These are phyloP conservation scores for Malassezia vespertilionis DNA, from an alignment of 1,284 basidiomycete genomes.

Conservation along the genomic window DNA sequence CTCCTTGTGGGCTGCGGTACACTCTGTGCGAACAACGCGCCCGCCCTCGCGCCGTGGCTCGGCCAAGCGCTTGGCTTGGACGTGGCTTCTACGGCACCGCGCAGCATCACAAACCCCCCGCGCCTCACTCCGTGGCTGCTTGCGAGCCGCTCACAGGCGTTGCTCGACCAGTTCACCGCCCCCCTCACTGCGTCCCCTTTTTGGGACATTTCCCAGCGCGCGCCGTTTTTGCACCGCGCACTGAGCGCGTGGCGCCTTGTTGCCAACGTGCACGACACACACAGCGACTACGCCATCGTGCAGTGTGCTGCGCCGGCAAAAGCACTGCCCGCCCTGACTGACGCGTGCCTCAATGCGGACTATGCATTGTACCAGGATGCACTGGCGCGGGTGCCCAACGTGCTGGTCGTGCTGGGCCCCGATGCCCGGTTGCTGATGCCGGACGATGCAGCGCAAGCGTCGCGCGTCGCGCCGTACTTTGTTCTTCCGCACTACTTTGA, in stretches of 20 bases:
- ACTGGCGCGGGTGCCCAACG: not conserved
- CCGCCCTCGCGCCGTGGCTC: not conserved
- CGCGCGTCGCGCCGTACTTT: conserved; percentile 1
- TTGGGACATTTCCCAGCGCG: not conserved
- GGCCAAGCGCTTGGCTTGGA: not conserved
- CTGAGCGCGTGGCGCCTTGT: not conserved
- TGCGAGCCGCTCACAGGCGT: not conserved
- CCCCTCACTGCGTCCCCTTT: not conserved
- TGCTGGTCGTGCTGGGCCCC: not conserved
- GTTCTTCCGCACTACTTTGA: conserved; percentile 1
- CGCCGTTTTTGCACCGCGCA: too few relatives aligned
- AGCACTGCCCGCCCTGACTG: not conserved
- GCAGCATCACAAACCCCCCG: not conserved
- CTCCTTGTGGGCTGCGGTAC: not conserved
- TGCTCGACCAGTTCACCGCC: not conserved
- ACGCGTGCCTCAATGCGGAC: not conserved
- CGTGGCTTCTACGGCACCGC: not conserved
- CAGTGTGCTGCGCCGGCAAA: not conserved
- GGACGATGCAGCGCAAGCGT: not conserved
- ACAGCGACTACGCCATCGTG: not conserved
- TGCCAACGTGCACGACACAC: not conserved
- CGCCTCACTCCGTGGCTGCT: not conserved
- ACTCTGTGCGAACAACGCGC: not conserved
- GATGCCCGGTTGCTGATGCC: not conserved
- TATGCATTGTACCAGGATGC: not conserved